Evolutionary conservation across 1,139 yeast genomes (phyloP).

Genomic region (Taiozyma sp.): DNA sequence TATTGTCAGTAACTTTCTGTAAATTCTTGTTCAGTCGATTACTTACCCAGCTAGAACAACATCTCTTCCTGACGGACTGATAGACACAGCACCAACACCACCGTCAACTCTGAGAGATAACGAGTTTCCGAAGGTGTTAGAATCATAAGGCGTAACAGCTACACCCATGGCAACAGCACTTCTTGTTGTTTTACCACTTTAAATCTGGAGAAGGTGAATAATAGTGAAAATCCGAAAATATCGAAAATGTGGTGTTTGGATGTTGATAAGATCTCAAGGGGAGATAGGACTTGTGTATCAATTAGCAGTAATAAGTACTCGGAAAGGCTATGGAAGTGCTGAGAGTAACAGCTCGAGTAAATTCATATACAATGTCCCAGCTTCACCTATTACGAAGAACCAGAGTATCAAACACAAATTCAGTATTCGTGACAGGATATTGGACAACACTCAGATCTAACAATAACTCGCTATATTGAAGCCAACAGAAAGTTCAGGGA

Average conservation of each 20-base stretch:
- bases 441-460: background rate
- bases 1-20: conserved; percentile 1
- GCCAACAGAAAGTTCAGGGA: no score
- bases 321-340: no score
- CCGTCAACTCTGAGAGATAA: conserved; percentile 86
- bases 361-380: no score
- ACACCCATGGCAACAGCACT: background rate
- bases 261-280: background rate
- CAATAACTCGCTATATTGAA: no score
- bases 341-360: no score
- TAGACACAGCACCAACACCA: conserved; percentile 89
- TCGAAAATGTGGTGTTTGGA: background rate
- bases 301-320: no score
- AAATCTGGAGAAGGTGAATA: background rate
- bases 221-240: background rate
- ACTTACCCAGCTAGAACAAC: conserved; percentile 75
- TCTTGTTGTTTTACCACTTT: background rate
- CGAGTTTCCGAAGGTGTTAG: conserved; percentile 70
- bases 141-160: conserved; percentile 18
- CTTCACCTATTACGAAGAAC: no score
- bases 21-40: background rate
- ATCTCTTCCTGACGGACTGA: conserved; percentile 90
- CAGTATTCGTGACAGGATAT: background rate
- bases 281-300: no score
- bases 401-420: no score